Conservation (phyloP, 352 stramenopile species). For the Pythium volutum region DNA sequence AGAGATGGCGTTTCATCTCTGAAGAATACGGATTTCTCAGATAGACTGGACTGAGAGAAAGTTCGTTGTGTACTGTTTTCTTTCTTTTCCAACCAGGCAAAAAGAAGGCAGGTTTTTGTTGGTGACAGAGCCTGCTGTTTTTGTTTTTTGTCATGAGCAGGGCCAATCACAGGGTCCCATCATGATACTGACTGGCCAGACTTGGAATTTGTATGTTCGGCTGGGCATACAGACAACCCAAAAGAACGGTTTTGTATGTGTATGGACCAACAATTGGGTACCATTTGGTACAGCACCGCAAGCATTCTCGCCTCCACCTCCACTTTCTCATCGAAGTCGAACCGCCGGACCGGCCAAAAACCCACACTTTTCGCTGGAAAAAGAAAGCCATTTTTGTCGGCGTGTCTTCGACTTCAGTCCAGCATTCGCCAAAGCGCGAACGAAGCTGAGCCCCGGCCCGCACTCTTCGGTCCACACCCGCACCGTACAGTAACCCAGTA, state of each 20-base stretch:
- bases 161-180: neutral
- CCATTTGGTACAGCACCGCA: neutral
- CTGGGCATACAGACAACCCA: conserved; percentile 8
- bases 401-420: neutral
- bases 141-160: too few species aligned
- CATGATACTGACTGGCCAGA: neutral
- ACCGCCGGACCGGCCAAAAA: neutral
- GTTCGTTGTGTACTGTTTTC: neutral
- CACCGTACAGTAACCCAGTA: neutral
- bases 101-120: conserved; percentile 1
- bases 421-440: neutral
- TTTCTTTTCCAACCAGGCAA: neutral
- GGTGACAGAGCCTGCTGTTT: neutral
- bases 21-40: neutral
- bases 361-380: too few species aligned
- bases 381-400: neutral
- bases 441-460: neutral
- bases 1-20: neutral
- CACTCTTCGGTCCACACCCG: neutral
- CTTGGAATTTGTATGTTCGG: conserved; percentile 1
- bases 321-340: conserved; percentile 14
- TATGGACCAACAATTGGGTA: conserved; percentile 2
- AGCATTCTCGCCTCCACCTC: conserved; percentile 10
- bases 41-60: conserved; percentile 5
- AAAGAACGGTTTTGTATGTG: neutral